A percentile compares a stretch with the other conserved stretches of the same genome.
Conservation (phyloP, 768 basidiomycete genomes). For the Rubroboletus pulcherrimus region DNA sequence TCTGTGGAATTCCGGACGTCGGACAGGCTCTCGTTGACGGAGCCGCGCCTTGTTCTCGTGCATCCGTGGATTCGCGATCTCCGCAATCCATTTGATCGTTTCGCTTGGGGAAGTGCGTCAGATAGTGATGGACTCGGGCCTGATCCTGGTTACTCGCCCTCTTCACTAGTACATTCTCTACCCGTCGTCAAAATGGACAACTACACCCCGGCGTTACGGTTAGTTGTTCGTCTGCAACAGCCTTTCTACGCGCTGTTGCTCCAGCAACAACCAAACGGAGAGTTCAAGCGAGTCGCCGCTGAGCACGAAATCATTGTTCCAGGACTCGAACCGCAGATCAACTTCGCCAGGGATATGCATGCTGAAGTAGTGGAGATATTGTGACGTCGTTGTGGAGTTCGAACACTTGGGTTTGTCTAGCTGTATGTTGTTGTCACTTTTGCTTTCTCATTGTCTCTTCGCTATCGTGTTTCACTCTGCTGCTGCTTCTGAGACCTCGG, state of each 20-base stretch:
- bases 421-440: background rate
- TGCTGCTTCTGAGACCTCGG: constrained; percentile 1
- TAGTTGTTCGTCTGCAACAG: background rate
- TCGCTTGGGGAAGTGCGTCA: background rate
- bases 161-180: background rate
- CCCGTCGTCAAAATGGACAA: background rate
- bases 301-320: constrained; percentile 1
- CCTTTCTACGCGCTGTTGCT: constrained; percentile 5
- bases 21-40: background rate
- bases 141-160: too few species aligned
- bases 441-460: background rate
- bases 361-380: background rate
- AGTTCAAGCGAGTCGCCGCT: constrained; percentile 18
- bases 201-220: background rate
- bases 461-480: background rate
- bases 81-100: background rate
- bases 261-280: background rate
- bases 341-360: background rate
- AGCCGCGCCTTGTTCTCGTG: constrained; percentile 2
- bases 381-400: background rate
- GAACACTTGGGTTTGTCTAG: background rate
- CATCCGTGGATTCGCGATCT: constrained; percentile 15
- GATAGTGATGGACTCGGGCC: background rate
- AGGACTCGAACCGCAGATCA: background rate
- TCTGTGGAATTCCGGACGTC: constrained; percentile 2